A percentile compares a stretch with the other conserved stretches of the same genome.
Conservation (phyloP, 78 protist species). For the Cavenderia fasciculata region DNA sequence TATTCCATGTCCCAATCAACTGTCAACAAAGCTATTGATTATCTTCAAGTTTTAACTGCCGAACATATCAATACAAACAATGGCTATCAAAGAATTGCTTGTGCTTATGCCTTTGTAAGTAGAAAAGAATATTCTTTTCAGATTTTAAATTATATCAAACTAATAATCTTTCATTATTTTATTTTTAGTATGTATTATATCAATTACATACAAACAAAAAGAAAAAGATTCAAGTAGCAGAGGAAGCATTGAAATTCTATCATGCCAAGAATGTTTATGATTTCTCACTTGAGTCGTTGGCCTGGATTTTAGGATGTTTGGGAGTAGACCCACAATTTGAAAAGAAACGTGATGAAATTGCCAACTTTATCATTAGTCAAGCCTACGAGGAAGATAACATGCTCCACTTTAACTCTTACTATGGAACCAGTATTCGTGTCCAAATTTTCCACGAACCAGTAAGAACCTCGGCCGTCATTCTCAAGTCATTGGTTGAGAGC, state of each 20-base stretch:
- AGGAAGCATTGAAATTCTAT: constrained; percentile 46
- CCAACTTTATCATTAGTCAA: constrained; percentile 5
- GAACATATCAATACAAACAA: not conserved
- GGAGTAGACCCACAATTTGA: constrained; percentile 5
- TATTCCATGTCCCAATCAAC: not conserved
- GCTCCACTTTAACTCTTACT: constrained; percentile 15
- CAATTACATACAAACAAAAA: constrained; percentile 3
- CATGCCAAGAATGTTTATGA: not conserved
- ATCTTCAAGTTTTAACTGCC: constrained; percentile 11
- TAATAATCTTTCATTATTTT: too few species aligned
- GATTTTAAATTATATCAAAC: too few species aligned
- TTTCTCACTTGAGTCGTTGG: constrained; percentile 32
- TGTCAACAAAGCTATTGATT: constrained; percentile 3
- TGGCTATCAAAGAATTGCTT: not conserved
- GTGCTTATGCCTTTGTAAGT: constrained; percentile 51
- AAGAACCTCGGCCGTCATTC: constrained; percentile 50
- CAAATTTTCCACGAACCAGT: constrained; percentile 53
- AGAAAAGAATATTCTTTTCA: too few species aligned
- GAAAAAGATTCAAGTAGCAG: constrained; percentile 8
- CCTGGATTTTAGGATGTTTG: constrained; percentile 62
- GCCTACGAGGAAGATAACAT: constrained; percentile 18
- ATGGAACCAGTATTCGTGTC: constrained; percentile 31
- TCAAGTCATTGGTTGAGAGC: constrained; percentile 13
- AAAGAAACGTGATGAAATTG: constrained; percentile 66
- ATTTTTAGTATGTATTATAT: constrained; percentile 5